Evolutionary conservation across 2,329 filamentous ascomycete genomes (phyloP), one percentile per base, ranked within the genome.

Genomic region (Pestalotiopsis sp.): DNA sequence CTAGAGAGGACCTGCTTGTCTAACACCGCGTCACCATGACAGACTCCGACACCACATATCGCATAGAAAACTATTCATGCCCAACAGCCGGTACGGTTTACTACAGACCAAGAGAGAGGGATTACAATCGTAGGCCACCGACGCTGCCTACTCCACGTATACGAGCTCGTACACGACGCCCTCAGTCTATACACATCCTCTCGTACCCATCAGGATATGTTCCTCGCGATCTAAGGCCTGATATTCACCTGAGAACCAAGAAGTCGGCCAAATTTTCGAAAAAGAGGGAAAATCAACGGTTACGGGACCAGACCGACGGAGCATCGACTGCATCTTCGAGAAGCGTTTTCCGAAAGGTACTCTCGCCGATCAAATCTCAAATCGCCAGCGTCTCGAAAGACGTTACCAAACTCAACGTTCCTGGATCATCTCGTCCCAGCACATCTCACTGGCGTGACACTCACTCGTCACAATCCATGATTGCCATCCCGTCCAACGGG

Each of bases 161-260:
- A 73, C 83, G 83, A 75, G 81, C 83, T 60, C 82, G 86, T 70
- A 80, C 80, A 67, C 82, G 84, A 72, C 79, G 85, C 75, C 85
- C 84, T 17, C 85, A 87, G 69, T 85, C 84, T 67, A 87, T 88
- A 72, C 84, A 85, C 75, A 86, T 88, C 70, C 81, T 80, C 66
- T 83, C 81, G 72, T 86, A 83, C 70, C 82, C 76, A 66, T 68
- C 82, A 73, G 75, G 83, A 23, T 81, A 78, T 74, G 77, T 85
- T 27, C 84, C 84, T 20, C 79, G 80, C 68, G 84, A 86, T 68
- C 73, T 85, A 59, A 80, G 82, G 72, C 74, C 77, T 80, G 72
- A 82, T 76, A 69, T 77, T 72, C 62, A 81, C 78, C 68, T 80
- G 83, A 72, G 88, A 86, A 75, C 83, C 84, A 74, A 82, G 82